Evolutionary conservation across 495 filamentous ascomycete species (phyloP), one percentile per base, ranked within the genome.

Genomic region (Astrothelium macrocarpum): DNA sequence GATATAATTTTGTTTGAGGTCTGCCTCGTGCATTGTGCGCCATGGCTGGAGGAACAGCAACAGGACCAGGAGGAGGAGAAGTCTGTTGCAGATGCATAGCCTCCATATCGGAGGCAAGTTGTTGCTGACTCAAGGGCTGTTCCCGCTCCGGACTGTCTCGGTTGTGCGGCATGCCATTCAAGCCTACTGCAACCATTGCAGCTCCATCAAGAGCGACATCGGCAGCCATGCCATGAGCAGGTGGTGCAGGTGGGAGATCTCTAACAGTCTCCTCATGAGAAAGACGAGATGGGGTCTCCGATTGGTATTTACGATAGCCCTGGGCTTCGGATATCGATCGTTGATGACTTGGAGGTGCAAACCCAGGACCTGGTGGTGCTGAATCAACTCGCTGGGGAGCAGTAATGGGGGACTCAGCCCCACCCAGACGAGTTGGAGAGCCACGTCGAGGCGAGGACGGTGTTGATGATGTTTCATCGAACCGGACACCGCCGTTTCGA

Each of bases 41-140:
- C 69, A 97, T 93, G 26, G 81, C 84, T 4, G 91, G 91, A 0
- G 92, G 92, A 18, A 79, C 77, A 12, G 79, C 80, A 25, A 96
- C 90, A 9, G 89, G 89, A 65, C 86, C 84, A 7, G 87, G 89
- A 11, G 87, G 85, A 32, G 82, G 79, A 66, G 59, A 56, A 3
- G 61, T 56, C 25, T 59, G 28, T n/a, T 63, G 62, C 11, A 49
- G 26, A 5, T 62, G 53, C 23, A 64, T 49, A 16, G 66, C 61
- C 26, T 59, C n/a, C 42, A 58, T 32, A 16, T 32, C 43, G 1
- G 63, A 14, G 25, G 28, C 56, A 61, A 60, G 56, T 32, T 59
- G 45, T 16, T 60, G 56, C 31, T 32, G 25, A 61, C 45, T 65
- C 49, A 1, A 11, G 23, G 16, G 2, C 10, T 2, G 5, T 11